Conservation (phyloP, 345 rosid species). For the Aquilaria malaccensis region DNA sequence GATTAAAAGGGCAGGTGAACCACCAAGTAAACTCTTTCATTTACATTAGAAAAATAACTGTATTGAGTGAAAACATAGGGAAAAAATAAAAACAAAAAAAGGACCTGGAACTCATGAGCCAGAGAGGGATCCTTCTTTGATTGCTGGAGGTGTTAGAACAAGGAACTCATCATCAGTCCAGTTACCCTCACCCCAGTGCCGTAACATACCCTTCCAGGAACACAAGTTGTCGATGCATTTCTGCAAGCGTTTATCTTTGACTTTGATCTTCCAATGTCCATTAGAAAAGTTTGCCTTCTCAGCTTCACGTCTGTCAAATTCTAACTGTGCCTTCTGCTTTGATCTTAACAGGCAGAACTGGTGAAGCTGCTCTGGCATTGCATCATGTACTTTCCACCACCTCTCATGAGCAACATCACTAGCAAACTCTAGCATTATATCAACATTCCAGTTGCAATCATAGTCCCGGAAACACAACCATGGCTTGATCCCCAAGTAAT, state of each 20-base stretch:
- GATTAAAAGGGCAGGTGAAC: not conserved
- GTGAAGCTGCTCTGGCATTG: slow-evolving; percentile 78
- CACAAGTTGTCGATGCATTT: slow-evolving; percentile 80
- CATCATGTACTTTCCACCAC: slow-evolving; percentile 97
- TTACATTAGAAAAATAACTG: not conserved
- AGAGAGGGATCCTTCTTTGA: slow-evolving; percentile 31
- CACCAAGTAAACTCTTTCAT: slow-evolving; percentile 2
- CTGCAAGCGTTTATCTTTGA: slow-evolving; percentile 50
- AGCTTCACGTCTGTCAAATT: slow-evolving; percentile 76
- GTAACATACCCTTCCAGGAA: slow-evolving; percentile 81
- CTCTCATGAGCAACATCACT: slow-evolving; percentile 73
- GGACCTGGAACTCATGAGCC: slow-evolving; percentile 19
- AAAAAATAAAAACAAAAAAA: not conserved
- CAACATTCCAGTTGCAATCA: slow-evolving; percentile 93
- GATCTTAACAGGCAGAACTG: slow-evolving; percentile 72
- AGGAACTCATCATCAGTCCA: slow-evolving; percentile 61
- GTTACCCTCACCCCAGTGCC: slow-evolving; percentile 86
- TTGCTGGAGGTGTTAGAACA: slow-evolving; percentile 73
- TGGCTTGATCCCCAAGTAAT: slow-evolving; percentile 82
- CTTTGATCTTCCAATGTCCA: slow-evolving; percentile 62
- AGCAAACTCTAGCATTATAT: slow-evolving; percentile 80
- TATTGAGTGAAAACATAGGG: not conserved
- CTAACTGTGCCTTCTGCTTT: slow-evolving; percentile 89
- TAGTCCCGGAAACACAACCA: slow-evolving; percentile 92
- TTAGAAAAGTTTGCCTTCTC: slow-evolving; percentile 62